Base-by-base conservation (phyloP, 306 rosid genomes). In the Morella rubra region DNA sequence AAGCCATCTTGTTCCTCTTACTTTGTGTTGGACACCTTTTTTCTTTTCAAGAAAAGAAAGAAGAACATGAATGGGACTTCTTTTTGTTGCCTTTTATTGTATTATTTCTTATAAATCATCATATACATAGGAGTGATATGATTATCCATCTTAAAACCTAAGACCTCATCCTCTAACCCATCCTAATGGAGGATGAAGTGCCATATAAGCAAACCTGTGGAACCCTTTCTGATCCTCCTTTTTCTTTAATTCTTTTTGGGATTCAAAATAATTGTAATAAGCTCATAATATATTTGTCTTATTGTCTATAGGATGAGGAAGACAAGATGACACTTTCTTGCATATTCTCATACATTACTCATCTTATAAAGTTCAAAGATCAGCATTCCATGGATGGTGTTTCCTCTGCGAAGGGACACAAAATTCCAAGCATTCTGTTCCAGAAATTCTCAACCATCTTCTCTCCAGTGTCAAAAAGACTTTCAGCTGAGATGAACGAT, bases 341-440 rank as follows among this genome's bases (percentile, higher is more conserved):
- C 88, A 88, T 95, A 79, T 81, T 89, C 51, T 84, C 97, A 18
- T 92, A 78, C 81, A 86, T 95, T 76, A 90, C 85, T 3, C 97
- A 95, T 86, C 96, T 95, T 69, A 47, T 92, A 67, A 92, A 88
- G 86, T 95, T 84, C 76, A 95, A 88, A 83, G 97, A 92, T 72
- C 85, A 78, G 81, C 82, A 87, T 73, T 77, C 90, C 41, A 73
- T 86, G 86, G 89, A 84, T 22, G 79, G 86, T 45, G 59, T 71
- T 78, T 76, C 87, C 74, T 82, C 93, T 7, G 86, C 87, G 3
- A 92, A 84, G 86, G 19, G 65, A 69, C 93, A 85, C 59, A 87
- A 60, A 72, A 78, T 92, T 73, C 99, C 97, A 14, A 44, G 69
- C 87, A 83, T 88, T 71, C 61, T 92, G 67, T 81, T 49, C 24